Evolutionary conservation across 1,284 basidiomycete species (phyloP), one percentile per base, ranked within the genome.

Genomic region (Sporisorium reilianum): DNA sequence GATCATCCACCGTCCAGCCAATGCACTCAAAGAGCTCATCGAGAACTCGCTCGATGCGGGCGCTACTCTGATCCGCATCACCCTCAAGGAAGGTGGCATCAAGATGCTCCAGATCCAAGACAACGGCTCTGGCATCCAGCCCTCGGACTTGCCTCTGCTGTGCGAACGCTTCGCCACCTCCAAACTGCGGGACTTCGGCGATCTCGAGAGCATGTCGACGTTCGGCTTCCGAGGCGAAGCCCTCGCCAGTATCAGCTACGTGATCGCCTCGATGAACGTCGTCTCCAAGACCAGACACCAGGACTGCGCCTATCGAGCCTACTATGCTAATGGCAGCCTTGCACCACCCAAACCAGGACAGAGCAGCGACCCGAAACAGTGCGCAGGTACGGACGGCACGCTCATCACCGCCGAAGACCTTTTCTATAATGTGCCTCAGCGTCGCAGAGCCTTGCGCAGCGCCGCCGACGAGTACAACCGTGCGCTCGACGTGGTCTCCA

Each of bases 141-240:
- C 89, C 85, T 83, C 85, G 9, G 96, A 99, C 81, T 87, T 99
- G 5, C 91, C 93, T 0, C 91, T 99, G 18, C 88, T 99, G 1
- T 96, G 96, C 52, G 93, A 97, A 84, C 88, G 97, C 12, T 98
- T 97, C 84, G 96, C 97, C 11, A 99, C 97, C 0, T 97, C 94
- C 3, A 99, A 99, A 84, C 87, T 99, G 11, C 88, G 90, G 0
- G 89, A 89, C 0, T 99, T 95, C 82, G 91, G 92, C 11, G 97
- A 99, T 83, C 85, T 99, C 49, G 90, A 91, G 42, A 88, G 87
- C n/a, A 88, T 99, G 50, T 88, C 89, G 4, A 99, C 97, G 0
- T 99, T 97, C 85, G 97, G 97, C 1, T 99, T 99, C 85, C 90
- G 97, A 59, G 97, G 97, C 32, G 97, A 99, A 86, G 97, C 97